Evolutionary conservation across 768 basidiomycete species (phyloP), one percentile per base, ranked within the genome.

Genomic region (Auricularia auricula-judae): DNA sequence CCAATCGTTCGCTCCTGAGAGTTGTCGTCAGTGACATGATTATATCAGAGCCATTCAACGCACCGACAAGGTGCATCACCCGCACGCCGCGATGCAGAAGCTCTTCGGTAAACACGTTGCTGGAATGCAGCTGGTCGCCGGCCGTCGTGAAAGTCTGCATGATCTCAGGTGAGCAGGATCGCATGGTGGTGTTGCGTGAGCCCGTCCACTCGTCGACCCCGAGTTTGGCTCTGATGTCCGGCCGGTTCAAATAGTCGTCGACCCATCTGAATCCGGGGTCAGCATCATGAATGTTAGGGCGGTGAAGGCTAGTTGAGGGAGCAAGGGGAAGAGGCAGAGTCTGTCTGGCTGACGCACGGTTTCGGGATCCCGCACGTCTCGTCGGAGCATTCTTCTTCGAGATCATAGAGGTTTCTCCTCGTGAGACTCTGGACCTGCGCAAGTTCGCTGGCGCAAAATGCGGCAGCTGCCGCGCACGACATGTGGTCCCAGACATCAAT

Each of bases 401-500:
- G 8, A 18, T 59, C 56, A 29, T 59, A 59, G 23, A 59, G 10
- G 29, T 59, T 59, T 5, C 56, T 14, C 7, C 56, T 4, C 33
- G 23, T 18, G 18, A 8, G 53, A 29, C 8, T 59, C 56, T 59
- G 56, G 56, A 59, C 56, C 21, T 14, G 12, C 5, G 56, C 56
- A 14, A 59, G 56, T 18, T 59, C 56, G 4, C 5, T 5, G 29
- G 56, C 61, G 68, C 83, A 85, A 68, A 81, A 81, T 0, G 36
- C 18, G 29, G 69, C 63, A 1, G 81, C 81, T 3, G 77, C 78
- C 3, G 51, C 60, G 68, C 83, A 85, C 53, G 72, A 73, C 16
- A 81, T 77, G 3, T 68, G 65, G 66, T 84, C 82, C 64, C 76
- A 75, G 8, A 71, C 70, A 35, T 81, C 76, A 23, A 78, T 64